These are phyloP conservation scores for Colletotrichum filicis DNA, from an alignment of 2,329 filamentous ascomycete genomes.

Conservation along the genomic window DNA sequence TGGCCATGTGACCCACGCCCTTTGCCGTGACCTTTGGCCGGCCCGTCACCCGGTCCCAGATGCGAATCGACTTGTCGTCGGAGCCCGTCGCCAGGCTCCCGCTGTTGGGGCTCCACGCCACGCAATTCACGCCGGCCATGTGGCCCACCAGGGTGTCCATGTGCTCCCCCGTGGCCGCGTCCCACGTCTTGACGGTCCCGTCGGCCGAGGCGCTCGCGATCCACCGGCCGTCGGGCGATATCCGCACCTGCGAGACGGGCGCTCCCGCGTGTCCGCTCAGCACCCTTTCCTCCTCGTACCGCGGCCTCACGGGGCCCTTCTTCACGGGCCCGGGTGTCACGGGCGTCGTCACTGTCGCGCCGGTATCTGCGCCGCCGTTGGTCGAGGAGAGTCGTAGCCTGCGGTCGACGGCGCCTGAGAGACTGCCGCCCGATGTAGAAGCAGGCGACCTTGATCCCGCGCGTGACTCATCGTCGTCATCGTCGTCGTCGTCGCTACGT, in stretches of 20 bases:
- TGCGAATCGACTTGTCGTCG: constrained; percentile 94
- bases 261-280: constrained; percentile 79
- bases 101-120: constrained; percentile 95
- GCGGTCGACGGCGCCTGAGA: constrained; percentile 30
- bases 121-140: constrained; percentile 88
- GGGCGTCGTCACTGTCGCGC: constrained; percentile 38
- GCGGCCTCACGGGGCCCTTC: constrained; percentile 28
- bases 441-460: constrained; percentile 46
- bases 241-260: constrained; percentile 85
- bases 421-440: constrained; percentile 41
- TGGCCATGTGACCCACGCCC: constrained; percentile 37
- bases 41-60: constrained; percentile 83
- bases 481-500: constrained; percentile 37
- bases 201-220: constrained; percentile 93
- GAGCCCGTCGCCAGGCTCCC: constrained; percentile 89
- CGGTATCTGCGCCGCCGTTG: constrained; percentile 41
- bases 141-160: constrained; percentile 93
- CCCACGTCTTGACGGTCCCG: constrained; percentile 91
- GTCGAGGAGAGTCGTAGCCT: constrained; percentile 35
- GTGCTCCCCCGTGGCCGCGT: constrained; percentile 79
- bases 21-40: constrained; percentile 61
- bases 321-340: constrained; percentile 36
- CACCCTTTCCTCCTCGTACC: constrained; percentile 54
- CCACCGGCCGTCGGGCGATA: constrained; percentile 90
- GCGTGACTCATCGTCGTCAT: constrained; percentile 36